Base-by-base conservation (phyloP, 2,329 filamentous ascomycete species). In the Diaporthe destruens region DNA sequence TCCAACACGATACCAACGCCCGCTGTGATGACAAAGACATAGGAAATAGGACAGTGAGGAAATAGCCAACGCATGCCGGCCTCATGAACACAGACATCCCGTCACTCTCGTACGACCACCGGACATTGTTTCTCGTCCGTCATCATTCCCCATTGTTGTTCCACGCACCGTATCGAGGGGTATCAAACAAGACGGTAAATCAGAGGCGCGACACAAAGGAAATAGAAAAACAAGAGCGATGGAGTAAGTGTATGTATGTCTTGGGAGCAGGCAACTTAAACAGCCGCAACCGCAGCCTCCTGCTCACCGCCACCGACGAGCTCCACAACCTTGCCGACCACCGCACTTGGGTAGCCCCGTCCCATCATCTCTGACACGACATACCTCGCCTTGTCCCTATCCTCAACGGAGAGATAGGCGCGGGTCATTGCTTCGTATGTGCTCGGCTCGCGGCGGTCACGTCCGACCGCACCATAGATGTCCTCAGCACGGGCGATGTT, bases 391-490 rank as follows among this genome's bases (percentile, higher is more conserved):
- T 89, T 87, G 63, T 91, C 88, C 44, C 94, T 91, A 80, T 97
- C 91, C 80, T 97, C 94, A 4, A 93, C 92, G 14, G 94, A 91
- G 70, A 99, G 89, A 83, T 92, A 98, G 0, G 96, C 96, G 57
- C 96, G 90, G 6, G 95, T 98, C 96, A 99, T 99, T 53, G 96
- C 95, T 84, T 99, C 96, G 82, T 99, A 99, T 6, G 96, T 99
- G 86, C 95, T 98, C 4, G 96, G 96, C 85, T 99, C 96, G 72
- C 96, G 92, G 84, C 92, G 95, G 70, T 91, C 89, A 36, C 90
- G 88, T 11, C 91, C 89, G 4, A 99, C 91, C n/a, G 89, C 87
- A 73, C 93, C 88, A 80, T 97, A 99, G 74, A 98, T 91, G 32
- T 88, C 85, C 79, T 92, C 90, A 23, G 95, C 94, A 82, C 94